Evolutionary conservation across 2,329 filamentous ascomycete genomes (phyloP).

Genomic region (Epichloe typhina): DNA sequence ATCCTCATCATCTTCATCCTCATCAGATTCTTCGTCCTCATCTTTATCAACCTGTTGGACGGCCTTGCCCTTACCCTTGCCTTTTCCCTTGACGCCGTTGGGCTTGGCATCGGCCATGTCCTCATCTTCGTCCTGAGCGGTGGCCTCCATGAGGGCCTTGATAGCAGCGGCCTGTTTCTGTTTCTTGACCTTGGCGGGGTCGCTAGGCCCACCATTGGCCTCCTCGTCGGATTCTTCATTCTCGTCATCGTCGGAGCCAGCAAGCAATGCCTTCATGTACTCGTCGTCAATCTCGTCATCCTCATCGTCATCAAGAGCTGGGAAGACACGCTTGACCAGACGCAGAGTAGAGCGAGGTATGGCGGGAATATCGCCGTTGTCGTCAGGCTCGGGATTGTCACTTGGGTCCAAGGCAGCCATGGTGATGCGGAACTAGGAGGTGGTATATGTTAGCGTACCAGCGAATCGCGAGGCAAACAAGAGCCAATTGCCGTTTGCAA

Average conservation of each 20-base stretch:
- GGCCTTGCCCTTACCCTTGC: conserved; percentile 58
- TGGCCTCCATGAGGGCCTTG: conserved; percentile 62
- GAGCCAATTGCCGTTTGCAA: neutral
- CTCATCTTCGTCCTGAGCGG: conserved; percentile 50
- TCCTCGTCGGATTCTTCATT: conserved; percentile 50
- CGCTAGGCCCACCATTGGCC: conserved; percentile 78
- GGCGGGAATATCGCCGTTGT: conserved; percentile 45
- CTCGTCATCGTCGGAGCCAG: conserved; percentile 36
- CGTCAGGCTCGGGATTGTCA: conserved; percentile 54
- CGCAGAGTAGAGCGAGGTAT: conserved; percentile 77
- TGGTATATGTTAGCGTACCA: conserved; percentile 15
- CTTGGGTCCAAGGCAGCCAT: conserved; percentile 97
- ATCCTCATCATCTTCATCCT: conserved; percentile 27
- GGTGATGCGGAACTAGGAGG: conserved; percentile 74
- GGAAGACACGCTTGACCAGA: conserved; percentile 62
- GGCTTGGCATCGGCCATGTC: conserved; percentile 60
- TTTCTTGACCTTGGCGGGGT: conserved; percentile 81
- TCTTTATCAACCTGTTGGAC: conserved; percentile 42
- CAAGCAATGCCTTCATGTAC: conserved; percentile 43
- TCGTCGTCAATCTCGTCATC: conserved; percentile 57
- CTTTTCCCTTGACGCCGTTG: conserved; percentile 43
- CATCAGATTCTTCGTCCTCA: conserved; percentile 32
- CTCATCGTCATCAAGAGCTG: conserved; percentile 37
- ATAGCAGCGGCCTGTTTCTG: conserved; percentile 65
- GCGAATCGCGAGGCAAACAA: neutral